Percentiles rank a stretch among this genome's conserved stretches.
phyloP scores from a whole-genome alignment of 805 yeast species.

The Wickerhamiella shivajii region DNA sequence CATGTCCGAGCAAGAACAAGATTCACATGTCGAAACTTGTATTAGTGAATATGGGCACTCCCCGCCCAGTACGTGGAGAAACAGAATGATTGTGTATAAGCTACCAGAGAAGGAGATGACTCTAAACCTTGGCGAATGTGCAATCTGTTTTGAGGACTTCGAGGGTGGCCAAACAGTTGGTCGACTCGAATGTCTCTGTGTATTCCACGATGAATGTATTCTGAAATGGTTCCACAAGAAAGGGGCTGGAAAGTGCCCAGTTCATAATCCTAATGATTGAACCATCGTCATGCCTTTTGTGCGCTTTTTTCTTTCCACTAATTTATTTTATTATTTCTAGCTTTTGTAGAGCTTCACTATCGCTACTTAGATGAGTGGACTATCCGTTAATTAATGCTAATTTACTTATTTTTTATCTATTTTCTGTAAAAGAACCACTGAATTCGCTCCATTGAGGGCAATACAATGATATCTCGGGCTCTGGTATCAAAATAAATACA shows the following conservation, averaged over 20 bases:
- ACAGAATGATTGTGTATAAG: constrained; percentile 74
- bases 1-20: constrained; percentile 30
- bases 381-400: too few species aligned
- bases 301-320: too few species aligned
- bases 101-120: constrained; percentile 25
- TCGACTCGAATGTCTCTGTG: constrained; percentile 83
- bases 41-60: constrained; percentile 33
- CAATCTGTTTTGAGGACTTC: constrained; percentile 84
- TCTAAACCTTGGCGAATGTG: constrained; percentile 62
- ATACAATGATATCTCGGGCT: too few species aligned
- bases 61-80: constrained; percentile 29
- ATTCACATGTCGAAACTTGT: constrained; percentile 59
- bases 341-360: too few species aligned
- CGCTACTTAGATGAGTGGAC: too few species aligned
- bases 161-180: constrained; percentile 80
- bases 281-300: too few species aligned
- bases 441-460: too few species aligned
- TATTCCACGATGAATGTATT: constrained; percentile 84
- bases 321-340: too few species aligned
- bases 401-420: too few species aligned
- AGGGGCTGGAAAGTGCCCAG: constrained; percentile 78
- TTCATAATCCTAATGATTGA: too few species aligned
- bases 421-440: too few species aligned
- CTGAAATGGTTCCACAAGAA: constrained; percentile 80
- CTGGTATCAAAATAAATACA: too few species aligned